Evolutionary conservation across 108 stramenopile genomes (phyloP), one percentile per base, ranked within the genome.

Genomic region (Pseudonitzschia multistriata): DNA sequence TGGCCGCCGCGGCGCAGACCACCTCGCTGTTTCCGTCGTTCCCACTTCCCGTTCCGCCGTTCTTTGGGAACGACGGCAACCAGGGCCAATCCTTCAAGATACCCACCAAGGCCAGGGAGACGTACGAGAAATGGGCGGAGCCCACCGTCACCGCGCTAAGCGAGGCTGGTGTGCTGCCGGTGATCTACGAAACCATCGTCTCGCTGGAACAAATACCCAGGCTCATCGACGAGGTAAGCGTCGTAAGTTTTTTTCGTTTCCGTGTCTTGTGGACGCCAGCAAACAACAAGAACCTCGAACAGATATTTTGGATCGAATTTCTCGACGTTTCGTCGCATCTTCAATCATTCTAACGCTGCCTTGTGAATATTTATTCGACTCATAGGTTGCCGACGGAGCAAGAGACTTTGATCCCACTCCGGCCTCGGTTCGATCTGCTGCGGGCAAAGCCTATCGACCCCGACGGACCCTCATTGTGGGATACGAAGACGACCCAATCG

Each of bases 331-430:
- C 22, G 11, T 53, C 10, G 19, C 22, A 22, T 53, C 22, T 53
- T 15, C 24, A 8, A 10, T n/a, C n/a, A n/a, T n/a, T n/a, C n/a
- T 65, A 6, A 45, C 11, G 7, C 6, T n/a, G n/a, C n/a, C n/a
- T n/a, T n/a, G n/a, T n/a, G n/a, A n/a, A n/a, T n/a, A n/a, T n/a
- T n/a, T n/a, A n/a, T 15, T 53, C 17, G 19, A 10, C 37, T 50
- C 49, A 17, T 45, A 78, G 71, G 86, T 88, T 31, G 88, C 89
- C 27, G 74, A 64, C 7, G 96, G 95, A 30, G 91, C 92, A 35
- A 70, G 93, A 42, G 95, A 97, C 72, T 96, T 96, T 77, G 65
- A 80, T 19, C 96, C 96, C 0, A 67, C 93, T n/a, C 96, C 95
- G 8, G 70, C 76, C 6, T 69, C 74, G 56, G 88, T 90, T 40